Base-by-base conservation (phyloP, 345 rosid genomes). In the Lumnitzera littorea region DNA sequence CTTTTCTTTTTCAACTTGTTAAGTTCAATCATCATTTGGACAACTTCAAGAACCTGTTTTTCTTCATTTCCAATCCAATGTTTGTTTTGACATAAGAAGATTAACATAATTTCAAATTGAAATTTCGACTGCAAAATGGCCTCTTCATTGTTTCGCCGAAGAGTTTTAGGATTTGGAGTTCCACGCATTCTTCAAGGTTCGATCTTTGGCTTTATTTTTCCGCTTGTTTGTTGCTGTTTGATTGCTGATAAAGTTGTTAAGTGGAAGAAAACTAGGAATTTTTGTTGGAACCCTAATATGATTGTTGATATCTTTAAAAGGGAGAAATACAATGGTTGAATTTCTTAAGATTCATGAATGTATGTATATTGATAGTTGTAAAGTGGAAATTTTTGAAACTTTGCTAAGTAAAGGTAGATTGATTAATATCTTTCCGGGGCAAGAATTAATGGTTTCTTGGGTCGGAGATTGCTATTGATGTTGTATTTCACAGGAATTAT, bases 101-200 rank as follows among this genome's bases (percentile, higher is more conserved):
- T 2, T 11, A 13, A 15, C 27, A 14, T 13, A 48, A 8, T 50
- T 48, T 17, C 46, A 6, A 9, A 36, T 36, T 36, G 43, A 36
- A 36, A 1, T 36, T 36, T 36, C 31, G 23, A 47, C 46, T 16
- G 20, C 36, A 48, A 11, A 46, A 77, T 88, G 96, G 82, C 78
- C 31, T 69, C 71, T 77, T 74, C 69, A 50, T 73, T 83, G 56
- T 76, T 80, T 74, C 77, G 81, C 17, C 84, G 82, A 67, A 83
- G 80, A 75, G 75, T 68, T 69, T 62, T 88, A 67, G 56, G 83
- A 74, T 75, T 76, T 15, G 83, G 80, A n/a, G 23, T 75, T 73
- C 64, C 82, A 61, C 69, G 76, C 66, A 10, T 79, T 67, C 62
- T 82, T 62, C 73, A 72, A 67, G 96, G 96, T 91, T 73, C 31